Conservation (phyloP, 1,284 basidiomycete genomes). For the Microbotryum scabiosae region DNA sequence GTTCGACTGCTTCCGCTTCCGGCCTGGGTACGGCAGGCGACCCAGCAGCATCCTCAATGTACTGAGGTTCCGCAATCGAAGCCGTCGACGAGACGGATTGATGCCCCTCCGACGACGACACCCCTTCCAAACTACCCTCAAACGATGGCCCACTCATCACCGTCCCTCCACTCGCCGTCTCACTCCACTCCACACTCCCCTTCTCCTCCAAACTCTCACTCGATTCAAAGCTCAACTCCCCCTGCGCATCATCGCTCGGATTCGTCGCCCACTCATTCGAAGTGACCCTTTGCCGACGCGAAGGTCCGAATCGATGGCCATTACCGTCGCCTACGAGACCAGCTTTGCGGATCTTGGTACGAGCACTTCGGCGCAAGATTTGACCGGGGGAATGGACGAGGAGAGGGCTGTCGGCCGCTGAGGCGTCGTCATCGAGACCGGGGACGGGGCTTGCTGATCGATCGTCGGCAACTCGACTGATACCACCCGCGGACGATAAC, state of each 20-base stretch:
- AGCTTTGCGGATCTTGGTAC: slow-evolving; percentile 92
- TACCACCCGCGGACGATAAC: neutral
- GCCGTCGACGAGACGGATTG: neutral
- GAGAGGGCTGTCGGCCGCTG: slow-evolving; percentile 66
- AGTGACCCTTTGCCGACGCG: slow-evolving; percentile 32
- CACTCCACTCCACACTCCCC: neutral
- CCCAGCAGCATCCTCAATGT: slow-evolving; percentile 13
- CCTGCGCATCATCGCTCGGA: neutral
- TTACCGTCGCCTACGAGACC: slow-evolving; percentile 63
- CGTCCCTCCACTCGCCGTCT: neutral
- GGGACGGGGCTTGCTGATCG: neutral
- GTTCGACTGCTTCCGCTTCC: slow-evolving; percentile 30
- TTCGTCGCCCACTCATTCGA: neutral
- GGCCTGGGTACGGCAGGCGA: slow-evolving; percentile 35
- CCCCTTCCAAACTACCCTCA: neutral
- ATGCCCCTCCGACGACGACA: neutral
- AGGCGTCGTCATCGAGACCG: slow-evolving; percentile 49
- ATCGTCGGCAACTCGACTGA: neutral
- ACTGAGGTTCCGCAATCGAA: neutral
- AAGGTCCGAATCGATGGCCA: slow-evolving; percentile 62
- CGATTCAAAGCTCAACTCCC: slow-evolving; percentile 5
- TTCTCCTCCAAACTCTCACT: neutral
- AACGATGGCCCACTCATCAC: too few relatives aligned
- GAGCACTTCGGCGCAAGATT: slow-evolving; percentile 79
- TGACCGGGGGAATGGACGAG: slow-evolving; percentile 79